Conservation (phyloP, 2,329 filamentous ascomycete genomes). For the Aspergillus luchuensis region DNA sequence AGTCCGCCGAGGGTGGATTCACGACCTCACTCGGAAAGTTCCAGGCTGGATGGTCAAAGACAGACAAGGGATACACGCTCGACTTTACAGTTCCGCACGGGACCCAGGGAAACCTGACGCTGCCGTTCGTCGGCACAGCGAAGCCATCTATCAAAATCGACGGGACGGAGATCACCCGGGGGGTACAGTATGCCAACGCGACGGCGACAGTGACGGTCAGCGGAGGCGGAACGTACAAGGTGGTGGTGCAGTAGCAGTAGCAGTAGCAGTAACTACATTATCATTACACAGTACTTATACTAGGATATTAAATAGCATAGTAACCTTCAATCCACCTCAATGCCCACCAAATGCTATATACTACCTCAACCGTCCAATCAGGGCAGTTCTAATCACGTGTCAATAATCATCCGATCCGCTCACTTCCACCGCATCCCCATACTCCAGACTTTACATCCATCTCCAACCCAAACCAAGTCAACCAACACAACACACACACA, state of each 20-base stretch:
- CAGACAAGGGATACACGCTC: slow-evolving; percentile 21
- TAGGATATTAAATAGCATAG: neutral
- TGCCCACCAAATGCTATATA: neutral
- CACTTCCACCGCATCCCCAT: slow-evolving; percentile 3
- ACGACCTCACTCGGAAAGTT: slow-evolving; percentile 45
- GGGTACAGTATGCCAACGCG: slow-evolving; percentile 22
- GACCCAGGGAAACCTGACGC: slow-evolving; percentile 25
- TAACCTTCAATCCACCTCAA: too few relatives aligned
- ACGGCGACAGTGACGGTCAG: slow-evolving; percentile 24
- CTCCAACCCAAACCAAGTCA: neutral
- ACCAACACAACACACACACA: neutral
- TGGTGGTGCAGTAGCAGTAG: slow-evolving; percentile 21
- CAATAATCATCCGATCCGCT: neutral
- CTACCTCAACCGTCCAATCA: slow-evolving; percentile 5
- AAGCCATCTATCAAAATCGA: slow-evolving; percentile 30
- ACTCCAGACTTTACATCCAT: neutral
- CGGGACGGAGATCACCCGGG: slow-evolving; percentile 21
- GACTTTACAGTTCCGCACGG: slow-evolving; percentile 26
- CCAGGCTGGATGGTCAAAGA: slow-evolving; percentile 23
- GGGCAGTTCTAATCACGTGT: slow-evolving; percentile 15
- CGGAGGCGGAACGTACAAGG: slow-evolving; percentile 26
- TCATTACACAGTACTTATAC: neutral
- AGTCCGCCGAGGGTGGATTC: slow-evolving; percentile 49
- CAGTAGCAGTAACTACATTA: neutral
- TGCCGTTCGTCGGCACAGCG: slow-evolving; percentile 26